Evolutionary conservation across 768 basidiomycete species (phyloP), one percentile per base, ranked within the genome.

Genomic region (Dentipellis sp.): DNA sequence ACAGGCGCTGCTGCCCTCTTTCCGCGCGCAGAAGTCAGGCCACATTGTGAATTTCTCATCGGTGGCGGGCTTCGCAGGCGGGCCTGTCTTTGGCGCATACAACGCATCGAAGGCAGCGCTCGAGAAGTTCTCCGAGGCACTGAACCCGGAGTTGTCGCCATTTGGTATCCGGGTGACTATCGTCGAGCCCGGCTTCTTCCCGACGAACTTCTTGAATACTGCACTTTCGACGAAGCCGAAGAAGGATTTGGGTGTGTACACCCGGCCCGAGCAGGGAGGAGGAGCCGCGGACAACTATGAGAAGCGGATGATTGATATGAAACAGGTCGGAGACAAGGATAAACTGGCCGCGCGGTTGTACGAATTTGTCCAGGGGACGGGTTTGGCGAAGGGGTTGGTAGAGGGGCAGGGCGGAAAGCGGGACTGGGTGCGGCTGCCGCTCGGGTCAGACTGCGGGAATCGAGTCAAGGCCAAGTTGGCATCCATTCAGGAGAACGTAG

Each of bases 131-230:
- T 59, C 67, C 14, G 68, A 66, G 47, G 56, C 63, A 1, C 62
- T 68, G 37, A 55, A 49, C 11, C 54, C 37, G n/a, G 69, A 71
- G 56, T 52, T 69, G 34, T 63, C 59, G 19, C 63, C 63, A n/a
- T 66, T 64, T 49, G 61, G 60, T 50, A 63, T 69, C 45, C 63
- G 63, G 12, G 65, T 62, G 17, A 47, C 62, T 22, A 55, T 62
- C 42, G 56, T 71, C 45, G 55, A 58, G 52, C 68, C 67, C 2
- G 69, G 69, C 4, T 64, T 59, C 55, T 69, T 70, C 55, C 66
- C 61, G n/a, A 68, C 66, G 10, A 61, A 63, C 54, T 59, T 66
- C 59, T 40, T 65, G 50, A 22, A 45, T 19, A 38, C 61, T 17
- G 56, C 55, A 5, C 21, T 11, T 10, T 17, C 37, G 47, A 56